These are phyloP conservation scores for Fusarium nisikadoi DNA, from an alignment of 2,329 filamentous ascomycete species.

Conservation along the genomic window DNA sequence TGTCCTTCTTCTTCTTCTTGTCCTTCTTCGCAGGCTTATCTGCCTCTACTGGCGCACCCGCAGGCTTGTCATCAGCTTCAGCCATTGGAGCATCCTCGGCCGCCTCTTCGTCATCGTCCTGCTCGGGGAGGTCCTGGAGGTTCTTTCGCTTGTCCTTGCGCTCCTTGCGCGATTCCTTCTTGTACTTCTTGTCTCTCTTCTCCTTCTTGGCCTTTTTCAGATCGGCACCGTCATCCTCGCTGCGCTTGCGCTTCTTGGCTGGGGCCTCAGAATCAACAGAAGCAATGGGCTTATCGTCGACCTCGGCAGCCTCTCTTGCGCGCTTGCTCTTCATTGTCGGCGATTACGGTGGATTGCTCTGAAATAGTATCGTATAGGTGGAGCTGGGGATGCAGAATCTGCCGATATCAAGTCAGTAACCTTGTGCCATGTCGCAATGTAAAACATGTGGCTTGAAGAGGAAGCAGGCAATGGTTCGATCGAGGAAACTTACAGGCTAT, in stretches of 20 bases:
- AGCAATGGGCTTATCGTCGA: constrained; percentile 43
- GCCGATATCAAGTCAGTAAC: constrained; percentile 14
- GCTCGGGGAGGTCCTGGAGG: constrained; percentile 51
- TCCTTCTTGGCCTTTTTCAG: constrained; percentile 50
- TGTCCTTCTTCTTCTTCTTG: constrained; percentile 47
- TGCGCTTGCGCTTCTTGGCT: constrained; percentile 53
- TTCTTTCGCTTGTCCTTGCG: constrained; percentile 56
- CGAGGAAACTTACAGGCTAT: constrained; percentile 15
- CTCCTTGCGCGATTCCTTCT: constrained; percentile 52
- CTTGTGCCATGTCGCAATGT: constrained; percentile 12
- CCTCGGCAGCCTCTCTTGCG: constrained; percentile 48
- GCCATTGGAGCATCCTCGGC: constrained; percentile 40
- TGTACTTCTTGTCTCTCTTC: constrained; percentile 50
- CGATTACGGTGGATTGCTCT: background rate
- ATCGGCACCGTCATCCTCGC: constrained; percentile 42
- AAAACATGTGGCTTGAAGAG: constrained; percentile 20
- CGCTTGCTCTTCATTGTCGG: constrained; percentile 53
- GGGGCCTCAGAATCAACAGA: constrained; percentile 38
- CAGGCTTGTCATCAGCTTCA: constrained; percentile 39
- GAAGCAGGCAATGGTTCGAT: constrained; percentile 18
- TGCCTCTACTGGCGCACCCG: constrained; percentile 26
- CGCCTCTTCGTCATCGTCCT: constrained; percentile 42
- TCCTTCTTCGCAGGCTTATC: constrained; percentile 43
- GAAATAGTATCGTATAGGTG: background rate
- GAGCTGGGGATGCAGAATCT: constrained; percentile 19